These are phyloP conservation scores for Madurella mycetomatis DNA, from an alignment of 2,329 filamentous ascomycete species.

Conservation along the genomic window DNA sequence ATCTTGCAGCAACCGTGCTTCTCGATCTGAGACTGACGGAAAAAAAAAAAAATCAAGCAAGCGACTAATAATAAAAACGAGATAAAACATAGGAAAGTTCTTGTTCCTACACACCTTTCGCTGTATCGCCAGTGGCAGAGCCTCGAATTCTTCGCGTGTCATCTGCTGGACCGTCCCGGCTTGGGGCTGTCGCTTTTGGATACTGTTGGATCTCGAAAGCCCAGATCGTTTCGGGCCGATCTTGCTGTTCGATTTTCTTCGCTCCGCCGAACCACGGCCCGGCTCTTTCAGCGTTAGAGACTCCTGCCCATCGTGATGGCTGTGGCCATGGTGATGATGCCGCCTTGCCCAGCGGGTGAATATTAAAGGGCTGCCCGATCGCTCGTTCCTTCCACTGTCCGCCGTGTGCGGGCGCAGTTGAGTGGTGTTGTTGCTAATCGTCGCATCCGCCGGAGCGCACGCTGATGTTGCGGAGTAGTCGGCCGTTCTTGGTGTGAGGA, in stretches of 20 bases:
- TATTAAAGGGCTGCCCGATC: slow-evolving; percentile 20
- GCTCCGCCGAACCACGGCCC: slow-evolving; percentile 14
- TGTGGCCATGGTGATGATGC: slow-evolving; percentile 21
- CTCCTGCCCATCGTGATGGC: slow-evolving; percentile 11
- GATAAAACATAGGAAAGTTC: neutral
- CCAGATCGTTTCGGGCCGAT: slow-evolving; percentile 16
- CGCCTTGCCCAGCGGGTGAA: slow-evolving; percentile 25
- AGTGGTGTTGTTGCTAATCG: neutral
- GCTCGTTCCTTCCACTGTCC: slow-evolving; percentile 15
- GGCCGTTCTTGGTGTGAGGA: slow-evolving; percentile 1
- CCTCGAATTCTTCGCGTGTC: slow-evolving; percentile 47
- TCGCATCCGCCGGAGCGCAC: slow-evolving; percentile 5
- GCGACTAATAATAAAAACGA: too few species aligned
- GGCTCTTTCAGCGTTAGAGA: slow-evolving; percentile 1
- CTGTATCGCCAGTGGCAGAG: slow-evolving; percentile 45
- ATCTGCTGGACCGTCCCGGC: slow-evolving; percentile 29
- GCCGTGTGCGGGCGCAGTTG: slow-evolving; percentile 19
- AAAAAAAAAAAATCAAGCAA: neutral
- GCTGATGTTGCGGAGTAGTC: slow-evolving; percentile 13
- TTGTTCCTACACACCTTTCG: slow-evolving; percentile 46
- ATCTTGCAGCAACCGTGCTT: neutral
- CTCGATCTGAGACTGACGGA: too few species aligned
- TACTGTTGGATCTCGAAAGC: slow-evolving; percentile 23
- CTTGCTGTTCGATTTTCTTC: slow-evolving; percentile 17
- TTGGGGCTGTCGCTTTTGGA: slow-evolving; percentile 23